A percentile compares a stretch with the other conserved stretches of the same genome.
Evolutionary conservation across 768 basidiomycete species (phyloP).

Genomic region (Pleurotus tuber-regium): DNA sequence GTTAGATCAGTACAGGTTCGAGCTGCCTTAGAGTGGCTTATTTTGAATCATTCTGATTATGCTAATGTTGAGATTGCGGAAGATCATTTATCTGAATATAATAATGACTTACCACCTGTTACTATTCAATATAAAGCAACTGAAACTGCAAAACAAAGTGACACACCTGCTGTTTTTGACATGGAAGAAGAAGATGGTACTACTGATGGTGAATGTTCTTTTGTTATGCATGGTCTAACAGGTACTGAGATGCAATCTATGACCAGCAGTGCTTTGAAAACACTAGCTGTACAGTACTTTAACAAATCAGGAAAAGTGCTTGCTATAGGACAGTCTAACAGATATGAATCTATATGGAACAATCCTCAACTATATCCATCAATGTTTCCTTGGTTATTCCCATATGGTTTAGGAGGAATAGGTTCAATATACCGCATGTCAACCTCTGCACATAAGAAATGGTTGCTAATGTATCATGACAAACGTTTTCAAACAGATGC

Average conservation of each 20-base stretch:
- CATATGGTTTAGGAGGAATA: constrained; percentile 33
- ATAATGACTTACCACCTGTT: constrained; percentile 14
- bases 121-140: constrained; percentile 13
- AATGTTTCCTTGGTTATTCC: constrained; percentile 38
- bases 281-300: constrained; percentile 16
- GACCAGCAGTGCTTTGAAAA: constrained; percentile 14
- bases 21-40: constrained; percentile 25
- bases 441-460: constrained; percentile 21
- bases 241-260: constrained; percentile 16
- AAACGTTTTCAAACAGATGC: constrained; percentile 26
- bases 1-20: constrained; percentile 20
- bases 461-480: constrained; percentile 29
- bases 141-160: constrained; percentile 12
- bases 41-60: constrained; percentile 25
- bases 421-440: constrained; percentile 15
- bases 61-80: constrained; percentile 19
- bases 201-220: constrained; percentile 21
- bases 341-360: constrained; percentile 19
- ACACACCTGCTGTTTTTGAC: constrained; percentile 15
- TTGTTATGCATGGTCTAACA: constrained; percentile 25
- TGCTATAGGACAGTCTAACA: constrained; percentile 16
- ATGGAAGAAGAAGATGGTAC: constrained; percentile 21
- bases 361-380: constrained; percentile 28
- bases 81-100: constrained; percentile 15
- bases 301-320: constrained; percentile 17